Evolutionary conservation across 768 basidiomycete genomes (phyloP), one percentile per base, ranked within the genome.

Genomic region (Xanthoconium purpureum): DNA sequence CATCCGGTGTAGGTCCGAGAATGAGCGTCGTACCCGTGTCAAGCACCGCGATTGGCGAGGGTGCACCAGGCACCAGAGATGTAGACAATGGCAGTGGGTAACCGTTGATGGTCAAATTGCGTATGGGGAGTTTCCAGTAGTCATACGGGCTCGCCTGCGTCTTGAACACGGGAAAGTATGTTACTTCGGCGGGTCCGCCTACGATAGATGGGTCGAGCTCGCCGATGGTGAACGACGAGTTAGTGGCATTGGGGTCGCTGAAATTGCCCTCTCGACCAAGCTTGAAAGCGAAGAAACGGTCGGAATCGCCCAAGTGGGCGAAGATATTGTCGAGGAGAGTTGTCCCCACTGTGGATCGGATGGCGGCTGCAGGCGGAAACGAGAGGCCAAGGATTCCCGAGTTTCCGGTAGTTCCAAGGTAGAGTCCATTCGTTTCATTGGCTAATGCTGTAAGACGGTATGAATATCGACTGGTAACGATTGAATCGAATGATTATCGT

Each of bases 11-110:
- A 7, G 84, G 84, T 5, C 81, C 83, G 6, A 84, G 73, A 28
- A 84, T 74, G 51, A 83, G 74, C 6, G 81, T 83, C 28, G 82
- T 83, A 5, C 84, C 84, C 28, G 84, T 84, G 63, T 88, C 87
- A 29, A 87, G 75, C 28, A 88, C 79, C 5, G 80, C 84, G 47
- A 87, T 78, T 0, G 78, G 76, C 2, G 71, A 61, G 13, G 68
- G 47, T 24, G 79, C 73, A 18, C 75, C 75, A 5, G 60, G 65
- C 29, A 83, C 71, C 52, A 76, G 75, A 15, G 84, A 83, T 15
- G 64, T 54, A 3, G 82, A 77, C 17, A 84, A 64, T 0, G 67
- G 51, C 36, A 86, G 71, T 0, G 66, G 45, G 24, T 67, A 65
- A 8, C 72, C 71, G 54, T 83, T 75, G 63, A 84, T 69, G 12